Conservation (phyloP, 1,284 basidiomycete genomes). For the Caloboletus inedulis region DNA sequence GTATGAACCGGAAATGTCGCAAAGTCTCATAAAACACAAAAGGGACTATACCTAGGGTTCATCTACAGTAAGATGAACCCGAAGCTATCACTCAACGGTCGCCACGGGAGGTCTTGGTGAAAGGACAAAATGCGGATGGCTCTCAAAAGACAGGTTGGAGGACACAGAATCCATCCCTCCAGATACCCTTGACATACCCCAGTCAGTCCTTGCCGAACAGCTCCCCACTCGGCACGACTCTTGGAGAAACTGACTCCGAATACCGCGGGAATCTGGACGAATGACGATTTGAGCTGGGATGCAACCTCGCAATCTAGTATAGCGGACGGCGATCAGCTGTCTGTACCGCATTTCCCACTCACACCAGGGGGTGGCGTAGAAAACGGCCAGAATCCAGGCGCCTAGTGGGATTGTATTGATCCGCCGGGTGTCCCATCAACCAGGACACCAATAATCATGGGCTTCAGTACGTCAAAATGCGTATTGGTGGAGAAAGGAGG, state of each 20-base stretch:
- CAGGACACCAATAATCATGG: neutral
- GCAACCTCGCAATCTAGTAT: neutral
- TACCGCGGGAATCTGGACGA: constrained; percentile 10
- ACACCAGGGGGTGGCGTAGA: constrained; percentile 26
- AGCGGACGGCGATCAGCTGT: constrained; percentile 29
- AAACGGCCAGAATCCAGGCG: constrained; percentile 2
- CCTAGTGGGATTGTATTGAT: constrained; percentile 1
- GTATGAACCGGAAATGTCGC: constrained; percentile 21
- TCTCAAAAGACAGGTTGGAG: neutral
- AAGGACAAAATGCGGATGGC: neutral
- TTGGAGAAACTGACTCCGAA: constrained; percentile 11
- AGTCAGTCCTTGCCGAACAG: neutral
- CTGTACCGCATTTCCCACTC: constrained; percentile 17
- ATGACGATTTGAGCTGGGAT: neutral
- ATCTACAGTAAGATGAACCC: constrained; percentile 3
- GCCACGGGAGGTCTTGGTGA: neutral
- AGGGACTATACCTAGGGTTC: constrained; percentile 9
- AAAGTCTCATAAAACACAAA: neutral
- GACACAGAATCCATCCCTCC: neutral
- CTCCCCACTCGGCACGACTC: neutral
- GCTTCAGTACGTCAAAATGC: constrained; percentile 24
- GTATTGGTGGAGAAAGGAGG: neutral
- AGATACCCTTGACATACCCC: neutral
- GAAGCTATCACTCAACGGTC: neutral
- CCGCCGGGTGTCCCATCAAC: constrained; percentile 8